Base-by-base conservation (phyloP, 257 asterid genomes). In the Przewalskia tangutica region DNA sequence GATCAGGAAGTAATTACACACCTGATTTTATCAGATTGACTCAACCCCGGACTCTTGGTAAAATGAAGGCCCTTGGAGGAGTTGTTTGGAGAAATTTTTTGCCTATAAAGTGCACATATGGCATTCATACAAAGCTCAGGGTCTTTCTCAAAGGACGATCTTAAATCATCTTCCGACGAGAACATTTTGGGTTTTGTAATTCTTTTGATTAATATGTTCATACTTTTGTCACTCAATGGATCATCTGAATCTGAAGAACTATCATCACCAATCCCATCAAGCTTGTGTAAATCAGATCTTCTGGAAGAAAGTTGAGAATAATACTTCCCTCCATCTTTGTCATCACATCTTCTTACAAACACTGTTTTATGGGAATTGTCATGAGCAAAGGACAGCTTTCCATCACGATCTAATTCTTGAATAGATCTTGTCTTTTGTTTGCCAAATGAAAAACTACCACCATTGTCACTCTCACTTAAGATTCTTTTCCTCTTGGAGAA, bases 91-190 rank as follows among this genome's bases (percentile, higher is more conserved):
- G 59, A 60, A 62, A 77, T 27, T 13, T 83, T 71, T 54, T 71
- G 77, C 77, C 88, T 63, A 65, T 88, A 84, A 55, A 88, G 87
- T 73, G 86, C 85, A 56, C 88, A 88, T 2, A 86, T 84, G 2
- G 83, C 89, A 20, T 77, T 81, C 88, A 83, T 51, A 81, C 85
- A 80, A 81, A 85, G 80, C 55, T 82, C 86, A 8, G 56, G 68
- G 50, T 88, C 86, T 42, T 82, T 53, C 58, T 77, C 56, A 23
- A 86, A 83, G 46, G 83, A 84, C 12, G 23, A 77, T 3, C 5
- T 56, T 51, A 82, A 16, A 62, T 64, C 77, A 17, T 56, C 48
- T 75, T 50, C 85, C 4, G 56, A 65, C 0, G 18, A 63, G 64
- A 58, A 83, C 4, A 23, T 42, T 53, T 77, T 65, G 9, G 23